Evolutionary conservation across 2,329 filamentous ascomycete species (phyloP), one percentile per base, ranked within the genome.

Genomic region (Fusarium sp.): DNA sequence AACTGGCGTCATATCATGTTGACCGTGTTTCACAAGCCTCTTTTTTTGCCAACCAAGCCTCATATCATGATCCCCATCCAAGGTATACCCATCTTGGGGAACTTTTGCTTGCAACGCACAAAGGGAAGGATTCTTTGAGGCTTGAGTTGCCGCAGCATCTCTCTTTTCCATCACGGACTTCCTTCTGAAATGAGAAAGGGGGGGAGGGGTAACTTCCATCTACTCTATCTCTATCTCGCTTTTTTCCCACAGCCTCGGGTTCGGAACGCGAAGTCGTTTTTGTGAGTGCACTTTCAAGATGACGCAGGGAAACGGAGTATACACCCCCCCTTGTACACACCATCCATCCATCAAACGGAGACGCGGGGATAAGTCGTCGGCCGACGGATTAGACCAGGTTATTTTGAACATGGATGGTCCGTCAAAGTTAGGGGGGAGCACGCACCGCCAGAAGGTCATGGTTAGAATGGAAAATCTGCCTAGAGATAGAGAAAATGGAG

Each of bases 1-100:
- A 31, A 58, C 38, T 50, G 62, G 40, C 37, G n/a, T 67, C 58
- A 56, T 56, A 14, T 56, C 61, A 54, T 34, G 34, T 59, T 31
- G 56, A 57, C 56, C 56, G 20, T 45, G 37, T 52, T 45, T 42
- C n/a, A 22, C 18, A 57, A 35, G 31, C n/a, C 31, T 47, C 42
- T 35, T 29, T 20, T 18, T 42, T 45, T 11, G 7, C 50, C 24
- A 54, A 14, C 29, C 50, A 57, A 57, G 54, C 34, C 54, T 35
- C 52, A 20, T n/a, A 29, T 31, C 47, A 52, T 52, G 24, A 52
- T 52, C 16, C 29, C 29, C 24, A 52, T 52, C 18, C 16, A 47
- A 45, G 40, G 22, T 27, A 24, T 29, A 4, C 11, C 8, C 8
- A 18, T 50, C 24, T 5, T 27, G 31, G 42, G 59, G 59, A 50